Evolutionary conservation across 1,139 yeast species (phyloP), one percentile per base, ranked within the genome.

Genomic region (Blastobotrys malaysiensis): DNA sequence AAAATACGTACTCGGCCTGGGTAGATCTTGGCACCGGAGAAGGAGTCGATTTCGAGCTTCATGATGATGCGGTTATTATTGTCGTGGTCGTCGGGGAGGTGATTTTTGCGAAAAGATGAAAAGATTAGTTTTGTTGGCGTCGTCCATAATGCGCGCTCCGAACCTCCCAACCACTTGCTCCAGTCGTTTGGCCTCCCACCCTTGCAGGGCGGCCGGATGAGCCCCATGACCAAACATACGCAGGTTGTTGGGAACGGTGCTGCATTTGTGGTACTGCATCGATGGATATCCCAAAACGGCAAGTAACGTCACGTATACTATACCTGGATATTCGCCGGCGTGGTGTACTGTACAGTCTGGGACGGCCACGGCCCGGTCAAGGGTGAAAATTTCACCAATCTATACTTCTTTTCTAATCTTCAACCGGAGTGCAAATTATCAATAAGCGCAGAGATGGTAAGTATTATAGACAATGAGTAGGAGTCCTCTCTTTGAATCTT

Each of bases 11-110:
- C 69, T 85, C 97, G 88, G 81, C 99, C 98, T 83, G 99, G 99
- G 96, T 93, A 95, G 86, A 93, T 93, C 83, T 91, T 93, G 75
- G 91, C 80, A 80, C 99, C 99, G 74, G 99, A 91, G 84, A 93
- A 93, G 77, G 98, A 88, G 81, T 93, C 98, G 82, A 91, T 82
- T 88, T 93, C 99, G 81, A 95, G 89, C 96, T 93, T 93, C 99
- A 93, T 95, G 80, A 67, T 53, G 49, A 51, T 53, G 55, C 50
- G 52, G 55, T 45, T 52, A 50, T 52, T 43, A 24, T 52, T 52
- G 51, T 45, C 51, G 55, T 24, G 16, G 31, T 44, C 26, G 54
- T 26, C 46, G 45, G 26, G 31, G 54, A 31, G 46, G 27, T 27
- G 53, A 39, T 43, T 45, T 46, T 22, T 21, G 39, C 22, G 36